These are phyloP conservation scores for Dimocarpus longan DNA, from an alignment of 345 rosid genomes.

Conservation along the genomic window DNA sequence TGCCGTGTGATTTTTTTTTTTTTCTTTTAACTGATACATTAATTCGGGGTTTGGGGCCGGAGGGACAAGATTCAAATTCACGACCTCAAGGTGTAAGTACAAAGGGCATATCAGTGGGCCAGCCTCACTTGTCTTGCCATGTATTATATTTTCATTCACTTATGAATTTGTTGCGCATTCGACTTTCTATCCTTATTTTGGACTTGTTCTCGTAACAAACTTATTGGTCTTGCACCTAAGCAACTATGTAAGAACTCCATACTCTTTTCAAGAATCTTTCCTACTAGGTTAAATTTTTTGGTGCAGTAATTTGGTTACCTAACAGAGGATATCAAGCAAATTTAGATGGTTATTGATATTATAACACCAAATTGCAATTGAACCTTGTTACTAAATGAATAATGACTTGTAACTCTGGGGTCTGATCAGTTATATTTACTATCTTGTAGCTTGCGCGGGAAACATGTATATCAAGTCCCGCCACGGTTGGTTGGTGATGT, in stretches of 20 bases:
- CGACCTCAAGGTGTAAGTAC: too few relatives aligned
- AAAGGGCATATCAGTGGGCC: too few relatives aligned
- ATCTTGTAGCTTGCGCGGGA: conserved; percentile 72
- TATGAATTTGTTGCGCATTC: background rate
- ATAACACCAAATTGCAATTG: background rate
- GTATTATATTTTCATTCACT: background rate
- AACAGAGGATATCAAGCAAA: background rate
- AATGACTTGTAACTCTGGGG: background rate
- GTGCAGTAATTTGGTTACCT: background rate
- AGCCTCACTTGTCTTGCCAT: background rate
- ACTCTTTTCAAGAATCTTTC: background rate
- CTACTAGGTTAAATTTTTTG: background rate
- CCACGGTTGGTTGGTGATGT: conserved; percentile 66
- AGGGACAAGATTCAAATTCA: too few relatives aligned
- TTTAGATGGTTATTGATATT: background rate
- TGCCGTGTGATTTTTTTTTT: too few relatives aligned
- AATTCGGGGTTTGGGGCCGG: too few relatives aligned
- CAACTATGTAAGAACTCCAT: background rate
- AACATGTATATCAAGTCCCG: conserved; percentile 75
- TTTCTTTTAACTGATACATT: too few relatives aligned
- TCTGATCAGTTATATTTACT: conserved; percentile 23
- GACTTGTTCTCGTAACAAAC: background rate
- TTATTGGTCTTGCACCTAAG: background rate
- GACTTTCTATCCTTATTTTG: background rate
- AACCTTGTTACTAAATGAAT: background rate